Percentiles rank a stretch among this genome's conserved stretches.
Evolutionary conservation across 78 protist species (phyloP).

Genomic region (Guillardia theta): DNA sequence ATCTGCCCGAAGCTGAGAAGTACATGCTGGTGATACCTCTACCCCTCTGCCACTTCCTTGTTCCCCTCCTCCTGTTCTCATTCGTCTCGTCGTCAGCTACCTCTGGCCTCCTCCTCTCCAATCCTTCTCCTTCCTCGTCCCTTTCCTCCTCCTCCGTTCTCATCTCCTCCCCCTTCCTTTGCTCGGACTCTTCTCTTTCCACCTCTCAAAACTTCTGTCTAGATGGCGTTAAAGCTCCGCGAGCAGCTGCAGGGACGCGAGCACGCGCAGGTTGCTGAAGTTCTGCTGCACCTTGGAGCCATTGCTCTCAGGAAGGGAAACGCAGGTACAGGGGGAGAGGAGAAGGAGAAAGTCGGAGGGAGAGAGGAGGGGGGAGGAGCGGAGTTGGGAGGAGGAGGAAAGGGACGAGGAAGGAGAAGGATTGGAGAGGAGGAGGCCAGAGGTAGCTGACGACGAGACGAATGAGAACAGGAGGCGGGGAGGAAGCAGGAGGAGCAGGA

Average conservation of each 20-base stretch:
- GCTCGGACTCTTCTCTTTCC: not conserved
- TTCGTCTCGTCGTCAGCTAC: not conserved
- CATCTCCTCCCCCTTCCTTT: not conserved
- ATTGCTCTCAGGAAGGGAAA: not conserved
- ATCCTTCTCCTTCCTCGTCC: not conserved
- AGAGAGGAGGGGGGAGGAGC: not conserved
- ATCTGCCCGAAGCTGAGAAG: not conserved
- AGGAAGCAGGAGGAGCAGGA: not conserved
- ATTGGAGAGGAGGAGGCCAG: not conserved
- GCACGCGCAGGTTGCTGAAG: not conserved
- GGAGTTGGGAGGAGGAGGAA: not conserved
- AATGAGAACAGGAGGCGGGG: not conserved
- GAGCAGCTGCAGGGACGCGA: not conserved
- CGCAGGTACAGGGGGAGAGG: too few species aligned
- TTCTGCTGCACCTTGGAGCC: not conserved
- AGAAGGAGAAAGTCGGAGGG: too few species aligned
- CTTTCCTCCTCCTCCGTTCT: not conserved
- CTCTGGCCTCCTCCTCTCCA: not conserved
- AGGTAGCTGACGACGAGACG: not conserved
- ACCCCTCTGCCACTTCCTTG: not conserved
- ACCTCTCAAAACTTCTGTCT: too few species aligned
- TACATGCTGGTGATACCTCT: too few species aligned
- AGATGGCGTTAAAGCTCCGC: not conserved
- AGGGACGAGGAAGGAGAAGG: not conserved
- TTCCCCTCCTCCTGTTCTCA: not conserved